These are phyloP conservation scores for Hypoxylon sp. DNA, from an alignment of 2,329 filamentous ascomycete genomes.

Conservation along the genomic window DNA sequence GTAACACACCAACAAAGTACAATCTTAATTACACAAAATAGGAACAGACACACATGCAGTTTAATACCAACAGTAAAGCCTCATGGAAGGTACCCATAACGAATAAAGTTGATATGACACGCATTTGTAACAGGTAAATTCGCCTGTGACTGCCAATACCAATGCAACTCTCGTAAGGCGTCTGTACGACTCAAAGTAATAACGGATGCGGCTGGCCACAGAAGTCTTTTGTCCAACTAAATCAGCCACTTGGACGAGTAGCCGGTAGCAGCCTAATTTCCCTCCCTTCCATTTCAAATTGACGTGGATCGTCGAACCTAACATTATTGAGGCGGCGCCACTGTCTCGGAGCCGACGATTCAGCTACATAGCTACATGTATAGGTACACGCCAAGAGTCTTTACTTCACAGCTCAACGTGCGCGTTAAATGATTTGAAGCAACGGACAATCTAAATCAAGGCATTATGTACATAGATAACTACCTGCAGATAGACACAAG, in stretches of 20 bases:
- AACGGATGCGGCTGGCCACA: neutral
- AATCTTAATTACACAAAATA: neutral
- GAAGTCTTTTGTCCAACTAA: no score
- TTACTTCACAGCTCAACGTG: neutral
- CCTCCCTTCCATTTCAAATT: neutral
- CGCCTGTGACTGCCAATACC: conserved; percentile 1
- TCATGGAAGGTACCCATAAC: conserved; percentile 2
- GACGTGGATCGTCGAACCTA: no score
- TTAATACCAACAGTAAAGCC: neutral
- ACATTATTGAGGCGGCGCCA: neutral
- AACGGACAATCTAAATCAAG: no score
- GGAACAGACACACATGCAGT: neutral
- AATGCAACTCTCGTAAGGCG: neutral
- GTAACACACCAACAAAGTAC: conserved; percentile 25
- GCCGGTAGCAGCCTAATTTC: neutral
- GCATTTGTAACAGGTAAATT: conserved; percentile 2
- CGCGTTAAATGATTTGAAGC: neutral
- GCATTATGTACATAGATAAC: neutral
- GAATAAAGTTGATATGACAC: conserved; percentile 4
- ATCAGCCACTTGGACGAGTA: no score
- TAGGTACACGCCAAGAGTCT: neutral
- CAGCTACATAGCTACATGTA: neutral
- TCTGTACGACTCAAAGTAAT: neutral
- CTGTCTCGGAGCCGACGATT: conserved; percentile 7
- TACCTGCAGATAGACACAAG: neutral